Evolutionary conservation across 2,329 filamentous ascomycete species (phyloP), one percentile per base, ranked within the genome.

Genomic region (Septoria petroselini): DNA sequence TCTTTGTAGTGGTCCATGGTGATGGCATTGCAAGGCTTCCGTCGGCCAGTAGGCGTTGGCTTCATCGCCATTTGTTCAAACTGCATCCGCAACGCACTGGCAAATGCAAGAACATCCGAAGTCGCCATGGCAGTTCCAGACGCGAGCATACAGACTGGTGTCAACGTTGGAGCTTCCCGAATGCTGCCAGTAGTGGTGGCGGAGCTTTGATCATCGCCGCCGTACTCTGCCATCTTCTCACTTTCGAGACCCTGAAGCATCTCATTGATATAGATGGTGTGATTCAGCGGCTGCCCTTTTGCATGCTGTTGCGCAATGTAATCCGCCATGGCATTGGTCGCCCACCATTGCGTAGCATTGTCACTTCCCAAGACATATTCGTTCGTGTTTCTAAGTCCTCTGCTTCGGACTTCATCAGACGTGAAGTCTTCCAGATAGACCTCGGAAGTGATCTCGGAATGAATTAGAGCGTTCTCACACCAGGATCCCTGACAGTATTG

Each of bases 181-280:
- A 44, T 17, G 4, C 19, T 34, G 14, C 25, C 29, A 34, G 41
- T 44, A 17, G 27, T 33, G 19, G 41, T 44, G 11, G 41, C 25
- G 3, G 41, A 29, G n/a, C 15, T 34, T 33, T 44, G 27, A n/a
- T 35, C 41, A 7, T 34, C 41, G n/a, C 18, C 33, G 3, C 31
- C 34, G 41, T 44, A 35, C 17, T 41, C 41, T 34, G 18, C 31
- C 29, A 44, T 27, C 41, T 34, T 44, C 14, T 44, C 31, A 33
- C 41, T 34, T 19, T 44, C 41, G 4, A 44, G 31, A 35, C 29
- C 41, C 15, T 44, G 41, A 7, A 33, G 31, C 29, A 33, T 33
- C 41, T 44, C 41, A 25, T 44, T 21, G 19, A 44, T 44, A 17
- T 21, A 11, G 7, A 44, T 33, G 41, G 38, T 41, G 8, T 25